Evolutionary conservation across 352 stramenopile species (phyloP), one percentile per base, ranked within the genome.

Genomic region (Globisporangium sylvaticum): DNA sequence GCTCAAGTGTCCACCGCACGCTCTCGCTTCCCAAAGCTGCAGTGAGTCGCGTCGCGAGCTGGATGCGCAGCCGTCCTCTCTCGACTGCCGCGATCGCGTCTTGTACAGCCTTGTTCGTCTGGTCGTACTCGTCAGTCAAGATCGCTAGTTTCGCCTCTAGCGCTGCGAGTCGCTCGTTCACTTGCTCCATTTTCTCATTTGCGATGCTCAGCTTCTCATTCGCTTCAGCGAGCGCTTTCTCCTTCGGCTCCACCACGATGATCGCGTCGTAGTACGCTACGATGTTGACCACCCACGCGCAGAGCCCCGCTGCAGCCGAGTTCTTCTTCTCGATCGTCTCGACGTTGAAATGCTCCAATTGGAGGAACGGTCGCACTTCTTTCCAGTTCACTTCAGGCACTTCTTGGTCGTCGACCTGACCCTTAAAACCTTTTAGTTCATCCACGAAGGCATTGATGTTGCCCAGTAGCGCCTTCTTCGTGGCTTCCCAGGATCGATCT

Each of bases 251-350:
- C 1, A 98, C 92, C 0, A 94, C 91, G 14, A 98, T 72, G 53
- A 98, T 92, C 37, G 97, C 95, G 67, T 98, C 94, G 62, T 98
- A 98, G 78, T 98, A 98, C 22, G 81, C 75, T 3, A 98, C 92
- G 60, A 98, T 98, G 61, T 95, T 95, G 69, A 95, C 88, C 25
- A 94, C 87, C 84, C 85, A 94, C 0, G 87, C 82, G 67, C 87
- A 95, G 1, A 95, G 53, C 6, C 85, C 85, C 3, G 87, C 87
- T 3, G 87, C 79, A 0, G 87, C 87, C 18, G 85, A 92, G 59
- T 93, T 94, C 55, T 91, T 92, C 69, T 92, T 92, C 52, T 92
- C 87, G 8, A 95, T 95, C 29, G 67, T 77, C 56, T 95, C 85
- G 34, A 93, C 85, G 25, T 73, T 92, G 62, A 95, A 95, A 63